A percentile compares a stretch with the other conserved stretches of the same genome.
phyloP scores from a whole-genome alignment of 2,329 filamentous ascomycete genomes.

The Geosmithia flava region DNA sequence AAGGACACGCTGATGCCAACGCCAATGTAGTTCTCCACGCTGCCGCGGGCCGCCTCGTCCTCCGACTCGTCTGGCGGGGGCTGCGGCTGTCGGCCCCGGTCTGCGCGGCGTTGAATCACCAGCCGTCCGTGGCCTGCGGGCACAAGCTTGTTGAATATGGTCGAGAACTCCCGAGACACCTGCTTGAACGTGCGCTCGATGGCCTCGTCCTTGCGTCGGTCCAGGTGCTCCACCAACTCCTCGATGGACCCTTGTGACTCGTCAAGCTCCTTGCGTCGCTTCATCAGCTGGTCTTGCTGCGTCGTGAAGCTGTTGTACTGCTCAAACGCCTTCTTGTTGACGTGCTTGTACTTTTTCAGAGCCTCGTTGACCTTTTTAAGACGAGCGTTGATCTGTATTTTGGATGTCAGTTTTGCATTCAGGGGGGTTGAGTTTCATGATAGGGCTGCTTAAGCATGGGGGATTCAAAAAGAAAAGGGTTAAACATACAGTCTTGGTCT shows the following conservation, averaged over 20 bases:
- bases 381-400: constrained; percentile 41
- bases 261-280: constrained; percentile 77
- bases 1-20: constrained; percentile 97
- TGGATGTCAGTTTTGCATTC: neutral
- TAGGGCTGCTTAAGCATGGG: neutral
- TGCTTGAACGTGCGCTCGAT: constrained; percentile 98
- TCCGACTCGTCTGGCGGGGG: constrained; percentile 40
- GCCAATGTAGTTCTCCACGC: constrained; percentile 89
- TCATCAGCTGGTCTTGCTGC: constrained; percentile 76
- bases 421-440: no score
- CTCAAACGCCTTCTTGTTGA: constrained; percentile 99
- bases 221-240: constrained; percentile 81
- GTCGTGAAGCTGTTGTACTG: constrained; percentile 97
- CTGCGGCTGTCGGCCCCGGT: constrained; percentile 48
- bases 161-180: constrained; percentile 84
- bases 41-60: constrained; percentile 42
- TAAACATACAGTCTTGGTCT: constrained; percentile 56
- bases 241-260: constrained; percentile 78
- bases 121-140: constrained; percentile 85
- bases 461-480: neutral
- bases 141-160: constrained; percentile 89
- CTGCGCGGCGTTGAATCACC: constrained; percentile 83
- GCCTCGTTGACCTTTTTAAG: constrained; percentile 87
- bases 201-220: constrained; percentile 93
- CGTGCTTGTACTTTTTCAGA: constrained; percentile 91